Evolutionary conservation across 192 early-diverging fungal genomes (phyloP), one percentile per base, ranked within the genome.

Genomic region (Radiomyces spectabilis): DNA sequence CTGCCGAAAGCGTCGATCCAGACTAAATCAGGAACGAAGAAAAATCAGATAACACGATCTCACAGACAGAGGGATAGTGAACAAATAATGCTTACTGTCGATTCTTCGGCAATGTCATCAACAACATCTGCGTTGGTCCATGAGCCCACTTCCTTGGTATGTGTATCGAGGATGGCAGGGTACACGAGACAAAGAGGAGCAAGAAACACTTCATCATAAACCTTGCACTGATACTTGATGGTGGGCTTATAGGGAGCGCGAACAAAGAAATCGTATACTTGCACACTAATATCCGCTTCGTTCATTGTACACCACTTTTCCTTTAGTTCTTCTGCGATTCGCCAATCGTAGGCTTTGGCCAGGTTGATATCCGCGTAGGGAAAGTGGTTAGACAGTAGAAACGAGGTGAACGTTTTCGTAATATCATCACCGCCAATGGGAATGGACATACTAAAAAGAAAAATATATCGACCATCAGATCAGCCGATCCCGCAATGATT

Each of bases 381-480:
- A 46, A 92, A 94, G 2, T 65, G 72, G 60, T 77, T 87, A 30
- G 72, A 62, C 50, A 63, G 51, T 9, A 95, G 73, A 30, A 94
- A 47, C 0, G 73, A 76, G 40, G 78, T 70, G 32, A 95, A 75
- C 40, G 84, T 82, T 15, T 75, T 71, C 4, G 92, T 92, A 6
- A 95, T 84, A 55, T 95, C 93, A 50, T 95, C 92, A n/a, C 89
- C 87, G 5, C 92, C 93, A 53, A 87, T 87, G 55, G 51, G 41
- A 21, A 66, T 47, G 2, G 40, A 33, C 12, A 53, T 53, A 21
- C 57, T 62, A 2, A n/a, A n/a, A n/a, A n/a, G n/a, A n/a, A n/a
- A n/a, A n/a, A n/a, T n/a, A n/a, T n/a, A n/a, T n/a, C n/a, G n/a
- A n/a, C n/a, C n/a, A 84, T 80, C 19, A 84, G 55, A 6, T 60